These are phyloP conservation scores for Collybia mongolica DNA, from an alignment of 768 basidiomycete genomes.

Conservation along the genomic window DNA sequence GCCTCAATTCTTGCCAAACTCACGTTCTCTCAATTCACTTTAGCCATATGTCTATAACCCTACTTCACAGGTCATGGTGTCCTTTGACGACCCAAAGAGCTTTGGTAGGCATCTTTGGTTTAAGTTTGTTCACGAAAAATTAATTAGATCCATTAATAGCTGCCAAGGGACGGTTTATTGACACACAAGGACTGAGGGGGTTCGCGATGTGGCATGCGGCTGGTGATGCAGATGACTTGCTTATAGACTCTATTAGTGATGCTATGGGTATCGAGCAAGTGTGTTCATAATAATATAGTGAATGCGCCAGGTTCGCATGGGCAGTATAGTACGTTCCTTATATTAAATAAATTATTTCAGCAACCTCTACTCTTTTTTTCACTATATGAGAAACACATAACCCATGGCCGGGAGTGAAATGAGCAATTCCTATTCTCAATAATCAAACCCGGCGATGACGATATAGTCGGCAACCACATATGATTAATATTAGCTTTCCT, in stretches of 20 bases:
- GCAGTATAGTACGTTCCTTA: too few species aligned
- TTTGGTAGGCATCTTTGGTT: conserved; percentile 34
- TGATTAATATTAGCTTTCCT: too few species aligned
- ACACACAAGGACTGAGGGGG: conserved; percentile 48
- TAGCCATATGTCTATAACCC: conserved; percentile 70
- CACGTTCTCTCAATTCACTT: background rate
- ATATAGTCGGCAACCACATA: too few species aligned
- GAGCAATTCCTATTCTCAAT: too few species aligned
- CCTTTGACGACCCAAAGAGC: conserved; percentile 64
- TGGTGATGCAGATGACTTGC: conserved; percentile 58
- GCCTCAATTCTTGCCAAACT: background rate
- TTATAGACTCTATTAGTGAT: conserved; percentile 52
- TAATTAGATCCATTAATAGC: conserved; percentile 20
- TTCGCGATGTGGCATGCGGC: conserved; percentile 69
- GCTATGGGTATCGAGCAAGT: conserved; percentile 28
- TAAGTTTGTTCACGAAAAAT: background rate
- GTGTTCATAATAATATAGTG: too few species aligned
- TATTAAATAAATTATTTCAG: too few species aligned
- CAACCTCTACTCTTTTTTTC: too few species aligned
- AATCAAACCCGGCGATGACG: too few species aligned
- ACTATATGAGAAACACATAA: too few species aligned
- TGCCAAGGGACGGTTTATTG: conserved; percentile 63
- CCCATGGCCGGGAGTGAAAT: too few species aligned
- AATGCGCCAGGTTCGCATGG: too few species aligned
- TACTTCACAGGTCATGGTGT: conserved; percentile 52